Base-by-base conservation (phyloP, 148 eudicot species). In the Persicaria tinctoria region DNA sequence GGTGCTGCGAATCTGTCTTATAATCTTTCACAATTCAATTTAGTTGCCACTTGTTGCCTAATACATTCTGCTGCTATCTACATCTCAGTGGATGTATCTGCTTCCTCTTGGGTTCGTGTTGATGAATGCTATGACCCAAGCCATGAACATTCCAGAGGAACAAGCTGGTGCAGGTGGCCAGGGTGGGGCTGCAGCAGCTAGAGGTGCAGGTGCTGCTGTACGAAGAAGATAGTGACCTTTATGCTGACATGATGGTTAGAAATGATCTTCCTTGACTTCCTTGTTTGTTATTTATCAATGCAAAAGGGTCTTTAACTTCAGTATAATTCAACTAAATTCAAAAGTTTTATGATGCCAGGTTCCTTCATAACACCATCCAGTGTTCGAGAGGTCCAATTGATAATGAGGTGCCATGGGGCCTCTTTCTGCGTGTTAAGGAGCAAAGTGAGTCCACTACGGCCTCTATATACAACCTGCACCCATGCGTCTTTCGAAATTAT, bases 41-140 rank as follows among this genome's bases (percentile, higher is more conserved):
- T 32, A 32, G 41, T 32, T 32, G 3, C 41, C 41, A 32, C 41
- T 32, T 18, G 8, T 71, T 17, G 38, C 55, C 14, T 71, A n/a
- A 46, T n/a, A 46, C 23, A n/a, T 41, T 32, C 12, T 23, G 41
- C 63, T 51, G 44, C 68, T 74, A 8, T 79, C 13, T 54, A n/a
- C 74, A 79, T 82, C 76, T 69, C 97, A 95, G 99, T 95, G 99
- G 99, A 95, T 95, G 99, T 95, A 95, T 79, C 64, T 93, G 79
- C 84, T 95, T 68, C 99, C 99, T 77, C 91, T 95, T 74, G 99
- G 94, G 56, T 85, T 95, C 69, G 85, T 95, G 57, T 80, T 92
- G 78, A 90, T 90, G 94, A 92, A 95, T 85, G 97, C 97, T 70
- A 74, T 95, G 74, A 95, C 97, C 18, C 99, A 95, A 87, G 99